These are phyloP conservation scores for Cyberlindnera petersonii DNA, from an alignment of 805 yeast species.

Conservation along the genomic window DNA sequence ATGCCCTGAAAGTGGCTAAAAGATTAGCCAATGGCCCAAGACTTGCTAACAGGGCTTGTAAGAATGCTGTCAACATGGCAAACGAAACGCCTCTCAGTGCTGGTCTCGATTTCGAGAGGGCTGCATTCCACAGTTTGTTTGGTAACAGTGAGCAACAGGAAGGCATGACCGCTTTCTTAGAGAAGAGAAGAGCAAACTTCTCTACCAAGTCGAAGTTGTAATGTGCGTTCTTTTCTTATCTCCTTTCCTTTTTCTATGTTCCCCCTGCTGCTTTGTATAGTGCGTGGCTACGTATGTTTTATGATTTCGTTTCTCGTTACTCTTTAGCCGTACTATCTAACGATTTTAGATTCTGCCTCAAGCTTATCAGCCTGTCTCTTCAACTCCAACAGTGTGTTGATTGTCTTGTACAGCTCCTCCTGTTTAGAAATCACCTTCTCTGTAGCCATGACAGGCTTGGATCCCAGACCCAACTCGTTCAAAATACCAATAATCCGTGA, in stretches of 20 bases:
- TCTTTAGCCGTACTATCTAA: slow-evolving; percentile 23
- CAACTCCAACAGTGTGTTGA: slow-evolving; percentile 70
- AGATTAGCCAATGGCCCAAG: slow-evolving; percentile 39
- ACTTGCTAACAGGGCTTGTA: slow-evolving; percentile 43
- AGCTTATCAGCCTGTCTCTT: slow-evolving; percentile 85
- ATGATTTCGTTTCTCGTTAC: no score
- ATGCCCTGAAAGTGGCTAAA: slow-evolving; percentile 42
- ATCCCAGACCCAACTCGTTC: slow-evolving; percentile 75
- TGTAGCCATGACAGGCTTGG: slow-evolving; percentile 86
- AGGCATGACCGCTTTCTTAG: slow-evolving; percentile 50
- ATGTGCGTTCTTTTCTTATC: not conserved
- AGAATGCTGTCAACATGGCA: slow-evolving; percentile 40
- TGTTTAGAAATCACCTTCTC: slow-evolving; percentile 69
- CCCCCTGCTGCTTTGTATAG: no score
- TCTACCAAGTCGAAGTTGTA: slow-evolving; percentile 14
- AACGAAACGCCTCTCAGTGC: slow-evolving; percentile 33
- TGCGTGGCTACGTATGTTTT: no score
- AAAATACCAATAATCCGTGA: slow-evolving; percentile 55
- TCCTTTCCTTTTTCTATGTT: no score
- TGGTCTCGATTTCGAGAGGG: slow-evolving; percentile 41
- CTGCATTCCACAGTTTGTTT: slow-evolving; percentile 42
- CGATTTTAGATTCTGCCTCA: slow-evolving; percentile 65
- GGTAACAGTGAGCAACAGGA: slow-evolving; percentile 45
- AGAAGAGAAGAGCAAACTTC: slow-evolving; percentile 38
- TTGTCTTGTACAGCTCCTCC: slow-evolving; percentile 68